Conservation (phyloP, 345 rosid genomes). For the Anastatica hierochuntica region DNA sequence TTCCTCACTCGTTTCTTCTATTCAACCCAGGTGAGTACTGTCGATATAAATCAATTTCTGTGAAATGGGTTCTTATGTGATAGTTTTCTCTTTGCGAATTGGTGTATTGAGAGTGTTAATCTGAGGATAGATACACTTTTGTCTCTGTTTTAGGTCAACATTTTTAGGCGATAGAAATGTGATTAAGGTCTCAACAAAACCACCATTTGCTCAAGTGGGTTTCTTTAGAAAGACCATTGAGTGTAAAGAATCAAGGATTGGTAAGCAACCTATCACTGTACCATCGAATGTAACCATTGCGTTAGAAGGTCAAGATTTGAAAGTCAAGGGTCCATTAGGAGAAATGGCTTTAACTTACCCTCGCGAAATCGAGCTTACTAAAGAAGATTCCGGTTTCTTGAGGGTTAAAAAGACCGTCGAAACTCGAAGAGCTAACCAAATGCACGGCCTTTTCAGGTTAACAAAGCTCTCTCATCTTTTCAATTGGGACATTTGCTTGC, state of each 20-base stretch:
- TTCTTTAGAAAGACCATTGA: slow-evolving; percentile 44
- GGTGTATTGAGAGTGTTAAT: too few species aligned
- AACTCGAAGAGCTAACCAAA: slow-evolving; percentile 87
- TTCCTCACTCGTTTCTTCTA: slow-evolving; percentile 49
- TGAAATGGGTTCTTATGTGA: background rate
- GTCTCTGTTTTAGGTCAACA: slow-evolving; percentile 33
- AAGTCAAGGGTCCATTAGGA: slow-evolving; percentile 87
- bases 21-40: slow-evolving; percentile 45
- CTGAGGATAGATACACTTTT: too few species aligned
- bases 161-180: slow-evolving; percentile 59
- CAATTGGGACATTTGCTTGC: too few species aligned
- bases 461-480: slow-evolving; percentile 11
- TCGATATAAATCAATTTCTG: background rate
- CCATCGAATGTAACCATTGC: slow-evolving; percentile 69
- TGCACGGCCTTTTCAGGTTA: slow-evolving; percentile 98
- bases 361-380: slow-evolving; percentile 60
- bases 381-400: slow-evolving; percentile 53
- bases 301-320: slow-evolving; percentile 56
- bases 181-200: slow-evolving; percentile 29
- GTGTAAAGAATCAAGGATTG: slow-evolving; percentile 91
- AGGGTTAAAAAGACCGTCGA: slow-evolving; percentile 64
- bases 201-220: slow-evolving; percentile 29
- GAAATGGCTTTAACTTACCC: slow-evolving; percentile 69
- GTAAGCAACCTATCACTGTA: slow-evolving; percentile 72
- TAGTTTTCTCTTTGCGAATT: too few species aligned